Base-by-base conservation (phyloP, 1,284 basidiomycete species). In the Coriolopsis trogii region DNA sequence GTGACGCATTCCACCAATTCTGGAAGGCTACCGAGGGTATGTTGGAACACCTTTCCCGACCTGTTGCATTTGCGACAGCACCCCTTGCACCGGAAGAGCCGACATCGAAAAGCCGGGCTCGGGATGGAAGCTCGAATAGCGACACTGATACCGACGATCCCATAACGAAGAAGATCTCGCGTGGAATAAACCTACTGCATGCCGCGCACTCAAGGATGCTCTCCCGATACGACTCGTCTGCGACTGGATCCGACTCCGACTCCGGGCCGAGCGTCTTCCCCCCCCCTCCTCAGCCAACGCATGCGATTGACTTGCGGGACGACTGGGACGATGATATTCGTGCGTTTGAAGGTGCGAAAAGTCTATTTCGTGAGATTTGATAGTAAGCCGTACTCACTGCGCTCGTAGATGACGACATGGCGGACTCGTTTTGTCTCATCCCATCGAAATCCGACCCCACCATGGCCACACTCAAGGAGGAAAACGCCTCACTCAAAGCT, bases 11-110 rank as follows among this genome's bases (percentile, higher is more conserved):
- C 73, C 90, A 91, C 64, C 81, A 89, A 58, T 92, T 91, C 63
- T 92, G 90, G 90, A 84, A 80, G 62, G 88, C 87, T 31, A 87
- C 90, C 71, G 86, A 91, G 68, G 89, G 86, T 38, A 85, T 90
- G 80, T 69, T 91, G 40, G 88, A 91, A 60, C 85, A 89, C 62
- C 76, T 92, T 16, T 87, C 87, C 6, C 88, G 90, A 61, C 89
- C 89, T 2, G 87, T 92, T 20, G 90, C 90, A n/a, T 92, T 92
- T 64, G 82, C 89, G 6, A 89, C 87, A 3, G 84, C 85, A 15
- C 89, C 90, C 13, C 75, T 92, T 34, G 81, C 79, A 30, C 73
- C 68, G 6, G 56, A 75, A 16, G 73, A 72, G 15, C 45, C 51
- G 1, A 60, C 46, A 29, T 25, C 38, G 6, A 37, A 43, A 18